Conservation (phyloP, 2,329 filamentous ascomycete genomes). For the Lasiodiplodia gonubiensis region DNA sequence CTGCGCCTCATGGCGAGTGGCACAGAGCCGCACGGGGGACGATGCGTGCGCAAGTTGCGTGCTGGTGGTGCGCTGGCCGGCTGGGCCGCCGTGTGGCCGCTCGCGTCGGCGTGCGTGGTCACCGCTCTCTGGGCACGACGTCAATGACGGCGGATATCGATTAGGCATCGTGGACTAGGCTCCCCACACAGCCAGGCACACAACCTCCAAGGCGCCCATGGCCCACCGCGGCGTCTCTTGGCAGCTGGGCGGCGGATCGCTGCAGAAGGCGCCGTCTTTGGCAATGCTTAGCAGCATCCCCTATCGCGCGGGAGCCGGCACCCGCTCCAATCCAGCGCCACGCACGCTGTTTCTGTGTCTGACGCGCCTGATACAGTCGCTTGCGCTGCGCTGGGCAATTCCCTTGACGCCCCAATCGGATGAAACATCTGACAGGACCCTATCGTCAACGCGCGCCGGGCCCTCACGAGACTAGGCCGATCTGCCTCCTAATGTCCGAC, state of each 20-base stretch:
- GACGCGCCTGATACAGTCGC: conserved; percentile 11
- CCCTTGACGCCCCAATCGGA: conserved; percentile 17
- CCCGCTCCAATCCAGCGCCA: conserved; percentile 10
- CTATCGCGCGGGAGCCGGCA: conserved; percentile 4
- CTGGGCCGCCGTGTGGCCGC: not conserved
- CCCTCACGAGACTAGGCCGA: conserved; percentile 14
- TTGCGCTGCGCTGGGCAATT: not conserved
- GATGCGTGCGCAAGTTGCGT: not conserved
- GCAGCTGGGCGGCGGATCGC: conserved; percentile 16
- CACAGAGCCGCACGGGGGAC: conserved; percentile 11
- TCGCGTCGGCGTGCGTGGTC: not conserved
- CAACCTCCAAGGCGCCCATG: conserved; percentile 10
- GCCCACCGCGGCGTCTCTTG: conserved; percentile 1
- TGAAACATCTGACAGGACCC: conserved; percentile 10
- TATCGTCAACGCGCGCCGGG: not conserved
- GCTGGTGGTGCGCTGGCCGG: not conserved
- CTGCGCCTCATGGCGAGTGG: not conserved
- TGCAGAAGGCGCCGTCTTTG: conserved; percentile 5
- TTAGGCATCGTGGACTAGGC: not conserved
- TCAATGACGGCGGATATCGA: conserved; percentile 1
- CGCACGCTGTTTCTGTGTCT: conserved; percentile 10
- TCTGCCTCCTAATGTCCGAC: conserved; percentile 26
- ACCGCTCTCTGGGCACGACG: conserved; percentile 16
- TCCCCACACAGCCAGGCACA: not conserved
- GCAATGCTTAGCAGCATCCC: conserved; percentile 24